These are phyloP conservation scores for Geotrichum cucujoidarum DNA, from an alignment of 1,139 yeast species.

Conservation along the genomic window DNA sequence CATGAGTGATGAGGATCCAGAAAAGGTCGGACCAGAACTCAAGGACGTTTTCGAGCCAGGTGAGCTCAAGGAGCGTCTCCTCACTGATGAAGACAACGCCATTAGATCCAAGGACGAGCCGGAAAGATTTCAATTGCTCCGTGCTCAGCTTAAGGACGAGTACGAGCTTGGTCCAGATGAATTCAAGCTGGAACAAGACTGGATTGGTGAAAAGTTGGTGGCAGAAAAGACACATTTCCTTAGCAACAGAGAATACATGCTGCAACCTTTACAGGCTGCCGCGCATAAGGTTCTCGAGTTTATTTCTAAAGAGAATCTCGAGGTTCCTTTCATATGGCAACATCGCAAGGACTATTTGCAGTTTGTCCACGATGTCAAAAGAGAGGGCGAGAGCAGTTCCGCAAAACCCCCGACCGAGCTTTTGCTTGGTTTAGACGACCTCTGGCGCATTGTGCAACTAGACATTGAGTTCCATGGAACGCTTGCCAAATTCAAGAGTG, in stretches of 20 bases:
- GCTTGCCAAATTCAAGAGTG: constrained; percentile 59
- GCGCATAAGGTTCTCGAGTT: constrained; percentile 76
- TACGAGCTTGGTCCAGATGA: constrained; percentile 63
- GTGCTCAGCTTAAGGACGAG: constrained; percentile 53
- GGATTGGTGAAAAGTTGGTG: constrained; percentile 55
- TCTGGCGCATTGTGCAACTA: constrained; percentile 84
- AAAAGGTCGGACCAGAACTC: constrained; percentile 52
- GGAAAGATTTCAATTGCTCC: constrained; percentile 79
- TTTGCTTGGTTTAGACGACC: constrained; percentile 51
- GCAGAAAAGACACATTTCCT: constrained; percentile 26
- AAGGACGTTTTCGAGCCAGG: constrained; percentile 93
- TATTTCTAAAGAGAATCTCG: constrained; percentile 70
- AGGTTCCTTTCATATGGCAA: constrained; percentile 95
- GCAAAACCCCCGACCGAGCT: constrained; percentile 42
- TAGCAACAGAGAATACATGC: constrained; percentile 40
- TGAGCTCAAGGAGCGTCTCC: constrained; percentile 82
- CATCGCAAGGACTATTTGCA: constrained; percentile 87
- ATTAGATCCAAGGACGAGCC: constrained; percentile 87
- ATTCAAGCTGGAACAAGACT: constrained; percentile 63
- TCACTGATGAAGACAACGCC: constrained; percentile 87
- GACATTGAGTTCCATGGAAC: constrained; percentile 88
- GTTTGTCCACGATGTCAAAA: constrained; percentile 27
- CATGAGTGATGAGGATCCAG: constrained; percentile 38
- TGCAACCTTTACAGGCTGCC: constrained; percentile 60
- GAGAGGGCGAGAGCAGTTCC: constrained; percentile 43